phyloP scores from a whole-genome alignment of 2,329 filamentous ascomycete genomes.

The Penicillium sp. region DNA sequence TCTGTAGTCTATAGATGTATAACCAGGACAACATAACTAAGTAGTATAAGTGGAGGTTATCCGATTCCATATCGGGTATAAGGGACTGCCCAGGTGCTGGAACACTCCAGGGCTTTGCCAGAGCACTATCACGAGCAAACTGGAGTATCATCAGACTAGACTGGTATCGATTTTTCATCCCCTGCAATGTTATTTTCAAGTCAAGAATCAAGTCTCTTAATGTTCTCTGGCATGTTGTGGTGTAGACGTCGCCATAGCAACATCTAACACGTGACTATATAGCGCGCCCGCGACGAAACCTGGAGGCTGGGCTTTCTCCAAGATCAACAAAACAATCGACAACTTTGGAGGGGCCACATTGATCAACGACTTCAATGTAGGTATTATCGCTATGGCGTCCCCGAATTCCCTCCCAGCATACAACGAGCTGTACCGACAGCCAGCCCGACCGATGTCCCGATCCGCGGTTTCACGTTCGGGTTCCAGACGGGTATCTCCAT shows the following conservation, averaged over 20 bases:
- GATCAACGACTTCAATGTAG: slow-evolving; percentile 25
- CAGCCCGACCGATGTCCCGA: slow-evolving; percentile 33
- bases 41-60: neutral
- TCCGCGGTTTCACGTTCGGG: slow-evolving; percentile 29
- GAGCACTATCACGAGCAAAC: neutral
- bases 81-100: no score
- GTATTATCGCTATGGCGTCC: slow-evolving; percentile 27
- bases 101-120: no score
- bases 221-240: slow-evolving; percentile 9
- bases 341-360: slow-evolving; percentile 19
- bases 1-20: neutral
- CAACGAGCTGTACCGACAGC: slow-evolving; percentile 29
- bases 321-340: slow-evolving; percentile 23
- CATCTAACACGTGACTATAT: slow-evolving; percentile 11
- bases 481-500: slow-evolving; percentile 28
- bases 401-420: slow-evolving; percentile 33
- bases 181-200: neutral
- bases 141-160: neutral
- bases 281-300: slow-evolving; percentile 15
- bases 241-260: slow-evolving; percentile 15
- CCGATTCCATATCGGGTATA: neutral
- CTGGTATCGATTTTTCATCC: neutral
- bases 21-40: neutral
- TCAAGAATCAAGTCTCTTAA: neutral
- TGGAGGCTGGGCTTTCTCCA: slow-evolving; percentile 11